phyloP scores from a whole-genome alignment of 2,329 filamentous ascomycete species.

The Fonsecaea erecta region DNA sequence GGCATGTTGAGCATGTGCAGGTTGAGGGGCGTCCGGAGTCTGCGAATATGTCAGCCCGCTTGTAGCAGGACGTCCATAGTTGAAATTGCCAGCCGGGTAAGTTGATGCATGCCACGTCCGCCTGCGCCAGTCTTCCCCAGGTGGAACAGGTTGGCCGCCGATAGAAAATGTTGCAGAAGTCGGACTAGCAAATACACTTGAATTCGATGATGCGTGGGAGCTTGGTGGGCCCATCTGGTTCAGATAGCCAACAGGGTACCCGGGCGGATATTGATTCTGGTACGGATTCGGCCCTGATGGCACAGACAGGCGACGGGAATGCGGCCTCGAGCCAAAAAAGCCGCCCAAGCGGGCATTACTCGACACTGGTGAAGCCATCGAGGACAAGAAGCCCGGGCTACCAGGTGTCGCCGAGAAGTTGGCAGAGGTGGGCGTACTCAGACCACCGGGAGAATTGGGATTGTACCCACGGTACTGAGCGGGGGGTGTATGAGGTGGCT shows the following conservation, averaged over 20 bases:
- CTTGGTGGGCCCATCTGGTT: conserved; percentile 62
- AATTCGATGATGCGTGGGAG: conserved; percentile 61
- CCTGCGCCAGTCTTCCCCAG: conserved; percentile 78
- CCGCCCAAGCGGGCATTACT: conserved; percentile 71
- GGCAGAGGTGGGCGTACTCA: conserved; percentile 81
- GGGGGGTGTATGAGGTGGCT: conserved; percentile 69
- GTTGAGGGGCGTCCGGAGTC: conserved; percentile 67
- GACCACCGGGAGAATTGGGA: conserved; percentile 71
- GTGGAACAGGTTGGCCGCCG: conserved; percentile 48
- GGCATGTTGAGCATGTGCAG: conserved; percentile 58
- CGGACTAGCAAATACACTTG: conserved; percentile 68
- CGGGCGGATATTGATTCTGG: conserved; percentile 53
- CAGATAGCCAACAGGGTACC: conserved; percentile 27
- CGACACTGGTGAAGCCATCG: conserved; percentile 72
- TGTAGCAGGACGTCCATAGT: conserved; percentile 62
- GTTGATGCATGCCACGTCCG: conserved; percentile 85
- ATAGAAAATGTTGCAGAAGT: conserved; percentile 65
- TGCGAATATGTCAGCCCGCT: conserved; percentile 78
- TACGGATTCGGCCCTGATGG: conserved; percentile 77
- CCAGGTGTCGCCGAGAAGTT: conserved; percentile 77
- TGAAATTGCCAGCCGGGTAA: conserved; percentile 65
- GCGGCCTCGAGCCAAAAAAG: conserved; percentile 72
- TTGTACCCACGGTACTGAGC: conserved; percentile 68
- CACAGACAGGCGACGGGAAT: conserved; percentile 78
- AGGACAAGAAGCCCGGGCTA: conserved; percentile 74